phyloP scores from a whole-genome alignment of 2,329 filamentous ascomycete species.

The Aphanoascus verrucosus region DNA sequence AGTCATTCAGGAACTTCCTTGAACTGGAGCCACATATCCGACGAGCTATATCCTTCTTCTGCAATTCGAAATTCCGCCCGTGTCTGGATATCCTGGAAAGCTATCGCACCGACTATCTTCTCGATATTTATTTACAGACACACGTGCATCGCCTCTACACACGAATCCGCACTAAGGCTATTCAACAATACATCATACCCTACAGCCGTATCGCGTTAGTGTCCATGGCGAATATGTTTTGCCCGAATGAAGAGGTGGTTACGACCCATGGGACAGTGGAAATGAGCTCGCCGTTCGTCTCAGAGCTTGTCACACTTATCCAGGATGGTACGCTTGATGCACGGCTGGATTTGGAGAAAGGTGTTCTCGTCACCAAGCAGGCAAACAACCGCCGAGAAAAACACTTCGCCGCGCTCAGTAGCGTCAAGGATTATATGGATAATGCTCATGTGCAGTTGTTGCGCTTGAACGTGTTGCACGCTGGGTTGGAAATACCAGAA shows the following conservation, averaged over 20 bases:
- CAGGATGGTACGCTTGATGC: constrained; percentile 59
- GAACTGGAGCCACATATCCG: constrained; percentile 91
- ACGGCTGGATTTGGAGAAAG: constrained; percentile 73
- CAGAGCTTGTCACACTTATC: constrained; percentile 71
- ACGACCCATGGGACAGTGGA: constrained; percentile 31
- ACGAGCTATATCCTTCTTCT: constrained; percentile 79
- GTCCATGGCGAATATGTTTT: constrained; percentile 69
- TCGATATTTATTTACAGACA: constrained; percentile 73
- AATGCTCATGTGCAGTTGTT: constrained; percentile 67
- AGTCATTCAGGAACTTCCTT: constrained; percentile 70
- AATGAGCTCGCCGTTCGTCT: constrained; percentile 28
- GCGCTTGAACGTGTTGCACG: constrained; percentile 62
- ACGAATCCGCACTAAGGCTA: constrained; percentile 76
- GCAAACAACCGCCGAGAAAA: constrained; percentile 57
- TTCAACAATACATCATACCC: constrained; percentile 82
- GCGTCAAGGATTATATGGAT: constrained; percentile 60
- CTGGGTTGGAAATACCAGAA: constrained; percentile 59
- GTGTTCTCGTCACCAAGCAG: constrained; percentile 62
- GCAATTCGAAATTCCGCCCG: constrained; percentile 75
- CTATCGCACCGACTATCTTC: constrained; percentile 74
- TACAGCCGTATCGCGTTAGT: constrained; percentile 78
- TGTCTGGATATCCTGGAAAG: constrained; percentile 74
- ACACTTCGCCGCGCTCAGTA: constrained; percentile 57
- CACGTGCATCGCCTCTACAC: constrained; percentile 62
- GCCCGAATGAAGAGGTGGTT: constrained; percentile 50